A percentile compares a stretch with the other conserved stretches of the same genome.
These are phyloP conservation scores for Russula abietina DNA, from an alignment of 768 basidiomycete species.

Conservation along the genomic window DNA sequence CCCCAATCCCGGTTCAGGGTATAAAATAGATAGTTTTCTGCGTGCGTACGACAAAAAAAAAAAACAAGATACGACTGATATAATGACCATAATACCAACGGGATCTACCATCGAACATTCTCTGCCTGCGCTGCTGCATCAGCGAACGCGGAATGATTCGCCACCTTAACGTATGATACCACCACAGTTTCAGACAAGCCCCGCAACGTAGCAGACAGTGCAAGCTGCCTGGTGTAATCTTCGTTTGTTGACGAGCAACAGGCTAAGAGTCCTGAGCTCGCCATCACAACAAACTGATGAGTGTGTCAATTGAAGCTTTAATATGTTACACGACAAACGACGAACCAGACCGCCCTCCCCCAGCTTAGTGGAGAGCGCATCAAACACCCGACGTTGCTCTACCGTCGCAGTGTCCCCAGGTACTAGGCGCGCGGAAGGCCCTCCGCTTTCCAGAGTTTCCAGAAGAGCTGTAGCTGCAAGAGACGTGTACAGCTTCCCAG, in stretches of 20 bases:
- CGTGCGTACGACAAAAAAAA: too few species aligned
- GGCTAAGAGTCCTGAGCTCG: constrained; percentile 17
- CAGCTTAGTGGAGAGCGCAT: constrained; percentile 15
- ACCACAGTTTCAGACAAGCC: constrained; percentile 19
- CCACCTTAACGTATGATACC: constrained; percentile 25
- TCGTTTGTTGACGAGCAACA: constrained; percentile 24
- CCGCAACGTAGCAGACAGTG: constrained; percentile 11
- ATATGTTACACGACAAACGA: background rate
- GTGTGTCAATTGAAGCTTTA: background rate
- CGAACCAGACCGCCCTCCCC: constrained; percentile 21
- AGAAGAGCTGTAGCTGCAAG: constrained; percentile 20
- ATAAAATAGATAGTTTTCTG: background rate
- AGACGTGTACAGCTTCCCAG: constrained; percentile 26
- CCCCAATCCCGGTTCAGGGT: background rate
- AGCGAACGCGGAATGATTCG: constrained; percentile 19
- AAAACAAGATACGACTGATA: background rate
- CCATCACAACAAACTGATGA: constrained; percentile 23
- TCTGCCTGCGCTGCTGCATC: constrained; percentile 35
- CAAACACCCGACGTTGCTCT: constrained; percentile 15
- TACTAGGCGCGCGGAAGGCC: constrained; percentile 23
- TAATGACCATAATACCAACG: background rate
- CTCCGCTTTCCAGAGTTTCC: constrained; percentile 24
- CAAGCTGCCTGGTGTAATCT: constrained; percentile 17
- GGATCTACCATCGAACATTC: constrained; percentile 35
- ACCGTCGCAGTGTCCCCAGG: constrained; percentile 15